Evolutionary conservation across 2,329 filamentous ascomycete species (phyloP), one percentile per base, ranked within the genome.

Genomic region (Trichoderma atroviride): DNA sequence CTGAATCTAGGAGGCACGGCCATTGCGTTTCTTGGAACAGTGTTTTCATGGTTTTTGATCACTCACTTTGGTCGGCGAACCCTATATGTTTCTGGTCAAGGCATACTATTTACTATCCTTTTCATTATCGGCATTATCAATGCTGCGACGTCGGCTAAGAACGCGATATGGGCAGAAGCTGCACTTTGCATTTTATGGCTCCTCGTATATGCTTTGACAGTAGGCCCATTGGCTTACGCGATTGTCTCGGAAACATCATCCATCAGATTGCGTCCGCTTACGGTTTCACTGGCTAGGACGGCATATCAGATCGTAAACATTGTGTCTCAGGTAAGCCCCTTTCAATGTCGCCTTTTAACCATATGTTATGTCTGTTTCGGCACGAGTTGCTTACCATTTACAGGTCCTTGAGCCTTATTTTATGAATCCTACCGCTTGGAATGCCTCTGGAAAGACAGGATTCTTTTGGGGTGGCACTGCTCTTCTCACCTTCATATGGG

Each of bases 191-290:
- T 81, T 9, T 71, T 80, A n/a, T 80, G 76, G 74, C 77, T 75
- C 3, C 75, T 78, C n/a, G 66, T 76, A 64, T 76, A 80, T 68
- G 78, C 79, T 47, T 70, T 82, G n/a, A 79, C 81, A 0, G 76
- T 79, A n/a, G 81, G 80, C 4, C 81, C 79, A 47, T 75, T 82
- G 69, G 63, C 76, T 70, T 76, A 78, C 78, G 65, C 81, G 73
- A 69, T 78, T 71, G 59, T 76, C 0, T 76, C 78, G 0, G 78
- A 80, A 52, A 81, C 85, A 5, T 85, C 85, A 0, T 86, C 85
- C 0, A 85, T 83, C 0, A 81, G 86, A 6, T 82, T 88, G 35
- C 84, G 85, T 69, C 80, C 82, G 47, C 87, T 87, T 78, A 86
- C 86, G 0, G 83, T 87, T 16, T 84, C 86, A 3, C 78, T 88